Base-by-base conservation (phyloP, 139 green algal genomes). In the Astrephomene gubernaculifera region DNA sequence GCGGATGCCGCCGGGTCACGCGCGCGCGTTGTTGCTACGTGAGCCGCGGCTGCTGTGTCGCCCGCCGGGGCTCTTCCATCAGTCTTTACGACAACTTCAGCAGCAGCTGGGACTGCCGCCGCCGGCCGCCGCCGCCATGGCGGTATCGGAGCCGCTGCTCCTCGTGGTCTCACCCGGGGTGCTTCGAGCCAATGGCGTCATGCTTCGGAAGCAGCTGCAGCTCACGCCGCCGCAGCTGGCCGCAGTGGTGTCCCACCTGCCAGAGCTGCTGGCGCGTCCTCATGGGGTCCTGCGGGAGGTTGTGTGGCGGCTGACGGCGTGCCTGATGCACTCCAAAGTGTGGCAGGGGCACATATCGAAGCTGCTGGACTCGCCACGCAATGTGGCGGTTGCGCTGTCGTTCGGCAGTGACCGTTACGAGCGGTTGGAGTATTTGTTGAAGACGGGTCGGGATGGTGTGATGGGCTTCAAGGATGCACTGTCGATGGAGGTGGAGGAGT, bases 381-480 rank as follows among this genome's bases (percentile, higher is more conserved):
- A 85, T 45, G 9, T 76, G 79, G 79, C 79, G 35, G 79, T 85
- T 22, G 79, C 79, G 79, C 45, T 85, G 44, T 78, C 64, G 25
- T 85, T 85, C 24, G 3, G 45, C 35, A 78, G 33, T 33, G 64
- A 85, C 12, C 60, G 79, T 2, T 85, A 85, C 79, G 79, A 85
- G 39, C 67, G 79, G 64, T 35, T 85, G 39, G 79, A 85, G 45
- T 76, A 85, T 35, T 64, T 85, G 79, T 22, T n/a, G 24, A 2
- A 1, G 7, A 69, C 79, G 25, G 35, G 64, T 27, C 64, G 79
- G 0, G 64, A 76, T 45, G 8, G 45, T 2, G 21, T 41, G 10
- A 85, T 85, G 45, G 45, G 64, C 31, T 85, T 78, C 64, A 85
- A 83, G 76, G 76, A 65, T 19, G 76, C 35, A 41, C 61, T 73